These are phyloP conservation scores for Rhododendron williamsianum DNA, from an alignment of 148 eudicot genomes.

Conservation along the genomic window DNA sequence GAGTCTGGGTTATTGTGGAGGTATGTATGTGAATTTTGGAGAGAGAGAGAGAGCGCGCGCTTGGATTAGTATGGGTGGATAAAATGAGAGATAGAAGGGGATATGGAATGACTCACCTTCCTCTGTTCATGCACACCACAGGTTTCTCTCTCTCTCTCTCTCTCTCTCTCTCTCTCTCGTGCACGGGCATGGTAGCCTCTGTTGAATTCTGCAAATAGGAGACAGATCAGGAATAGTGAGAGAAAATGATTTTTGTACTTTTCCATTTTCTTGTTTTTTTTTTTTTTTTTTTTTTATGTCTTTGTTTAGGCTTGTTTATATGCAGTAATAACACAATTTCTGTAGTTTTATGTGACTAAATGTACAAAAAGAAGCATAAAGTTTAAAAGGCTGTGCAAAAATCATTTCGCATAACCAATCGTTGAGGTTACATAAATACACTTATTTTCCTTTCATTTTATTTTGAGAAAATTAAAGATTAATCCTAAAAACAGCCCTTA, in stretches of 20 bases:
- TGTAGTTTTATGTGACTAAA: not conserved
- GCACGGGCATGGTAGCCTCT: not conserved
- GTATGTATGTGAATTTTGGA: not conserved
- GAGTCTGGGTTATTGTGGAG: not conserved
- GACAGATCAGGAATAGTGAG: not conserved
- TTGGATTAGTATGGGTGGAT: not conserved
- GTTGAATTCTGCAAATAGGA: not conserved
- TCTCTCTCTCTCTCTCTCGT: not conserved
- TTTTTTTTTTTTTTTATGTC: too few species aligned
- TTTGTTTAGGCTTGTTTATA: too few species aligned
- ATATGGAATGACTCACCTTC: constrained; percentile 3
- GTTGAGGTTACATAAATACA: too few species aligned
- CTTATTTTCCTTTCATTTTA: too few species aligned
- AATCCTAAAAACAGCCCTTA: too few species aligned
- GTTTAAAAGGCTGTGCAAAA: too few species aligned
- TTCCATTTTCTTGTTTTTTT: too few species aligned
- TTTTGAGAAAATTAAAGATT: too few species aligned
- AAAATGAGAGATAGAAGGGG: constrained; percentile 4
- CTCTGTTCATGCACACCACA: not conserved
- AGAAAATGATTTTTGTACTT: not conserved
- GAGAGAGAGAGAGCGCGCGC: not conserved
- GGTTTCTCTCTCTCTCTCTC: not conserved
- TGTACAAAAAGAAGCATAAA: not conserved
- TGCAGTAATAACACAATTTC: too few species aligned
- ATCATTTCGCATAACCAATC: too few species aligned